Percentiles rank a stretch among this genome's conserved stretches.
phyloP scores from a whole-genome alignment of 371 early-diverging fungal species.

The Actinomortierella wolfii region DNA sequence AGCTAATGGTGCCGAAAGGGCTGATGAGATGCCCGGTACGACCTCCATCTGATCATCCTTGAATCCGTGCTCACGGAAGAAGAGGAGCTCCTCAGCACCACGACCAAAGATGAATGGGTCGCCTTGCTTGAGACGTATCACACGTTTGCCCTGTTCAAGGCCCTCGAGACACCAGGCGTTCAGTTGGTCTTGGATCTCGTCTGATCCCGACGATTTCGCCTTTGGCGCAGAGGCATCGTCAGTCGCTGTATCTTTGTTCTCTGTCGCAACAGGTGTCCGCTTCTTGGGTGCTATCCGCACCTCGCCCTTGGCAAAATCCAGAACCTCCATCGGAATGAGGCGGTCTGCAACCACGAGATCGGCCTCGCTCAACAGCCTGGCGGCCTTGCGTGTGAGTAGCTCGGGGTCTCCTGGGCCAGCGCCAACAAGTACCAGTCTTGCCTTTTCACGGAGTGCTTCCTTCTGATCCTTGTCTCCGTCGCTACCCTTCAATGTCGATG shows the following conservation, averaged over 20 bases:
- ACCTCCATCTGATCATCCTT: slow-evolving; percentile 55
- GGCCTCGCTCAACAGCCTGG: slow-evolving; percentile 62
- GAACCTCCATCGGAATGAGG: slow-evolving; percentile 70
- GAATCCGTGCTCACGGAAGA: slow-evolving; percentile 71
- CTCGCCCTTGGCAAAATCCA: slow-evolving; percentile 62
- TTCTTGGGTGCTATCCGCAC: slow-evolving; percentile 73
- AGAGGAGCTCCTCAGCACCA: slow-evolving; percentile 86
- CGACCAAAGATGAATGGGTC: slow-evolving; percentile 93
- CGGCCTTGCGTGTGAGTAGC: slow-evolving; percentile 76
- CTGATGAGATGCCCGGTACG: slow-evolving; percentile 83
- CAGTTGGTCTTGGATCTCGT: slow-evolving; percentile 75
- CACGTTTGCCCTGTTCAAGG: slow-evolving; percentile 64
- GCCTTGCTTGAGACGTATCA: slow-evolving; percentile 89
- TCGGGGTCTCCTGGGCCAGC: slow-evolving; percentile 90
- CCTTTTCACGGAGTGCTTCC: slow-evolving; percentile 15
- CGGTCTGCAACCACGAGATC: slow-evolving; percentile 86
- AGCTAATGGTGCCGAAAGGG: slow-evolving; percentile 73
- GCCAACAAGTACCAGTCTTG: slow-evolving; percentile 73
- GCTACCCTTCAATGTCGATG: background rate
- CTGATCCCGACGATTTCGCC: slow-evolving; percentile 36
- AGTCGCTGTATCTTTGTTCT: slow-evolving; percentile 20
- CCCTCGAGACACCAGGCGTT: slow-evolving; percentile 74
- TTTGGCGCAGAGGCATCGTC: slow-evolving; percentile 38
- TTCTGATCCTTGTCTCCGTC: slow-evolving; percentile 1
- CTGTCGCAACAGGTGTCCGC: slow-evolving; percentile 11